These are phyloP conservation scores for Aspergillus viridinutans DNA, from an alignment of 2,329 filamentous ascomycete species.

Conservation along the genomic window DNA sequence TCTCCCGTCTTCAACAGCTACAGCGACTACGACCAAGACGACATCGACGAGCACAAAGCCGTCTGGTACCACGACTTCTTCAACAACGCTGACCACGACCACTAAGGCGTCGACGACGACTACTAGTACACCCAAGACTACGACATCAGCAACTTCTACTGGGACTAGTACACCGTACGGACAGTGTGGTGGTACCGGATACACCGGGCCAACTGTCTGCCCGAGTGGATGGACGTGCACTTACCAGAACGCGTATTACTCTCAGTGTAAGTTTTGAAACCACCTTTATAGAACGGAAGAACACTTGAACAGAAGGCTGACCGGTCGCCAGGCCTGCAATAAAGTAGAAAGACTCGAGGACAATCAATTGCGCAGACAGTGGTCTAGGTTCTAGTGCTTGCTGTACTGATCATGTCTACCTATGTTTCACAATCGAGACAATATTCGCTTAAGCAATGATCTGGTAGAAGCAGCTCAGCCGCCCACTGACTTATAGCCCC, in stretches of 20 bases:
- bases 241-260: constrained; percentile 11
- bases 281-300: background rate
- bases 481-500: too few species aligned
- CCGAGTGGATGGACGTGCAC: constrained; percentile 15
- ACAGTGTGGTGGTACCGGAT: constrained; percentile 17
- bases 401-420: too few species aligned
- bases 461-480: too few species aligned
- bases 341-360: too few species aligned
- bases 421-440: too few species aligned
- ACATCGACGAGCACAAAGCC: background rate
- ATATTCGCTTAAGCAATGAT: too few species aligned
- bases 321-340: background rate
- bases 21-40: constrained; percentile 3
- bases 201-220: constrained; percentile 14
- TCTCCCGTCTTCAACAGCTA: constrained; percentile 19
- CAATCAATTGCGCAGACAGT: too few species aligned
- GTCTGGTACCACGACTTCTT: background rate
- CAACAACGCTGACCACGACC: background rate
- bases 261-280: constrained; percentile 11
- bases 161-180: constrained; percentile 11
- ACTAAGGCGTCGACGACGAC: background rate
- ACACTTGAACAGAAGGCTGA: background rate
- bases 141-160: constrained; percentile 6
- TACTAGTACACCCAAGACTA: background rate
- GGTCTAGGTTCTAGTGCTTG: too few species aligned